Evolutionary conservation across 176 grass and related monocot species (phyloP).

Genomic region (Guadua angustifolia): DNA sequence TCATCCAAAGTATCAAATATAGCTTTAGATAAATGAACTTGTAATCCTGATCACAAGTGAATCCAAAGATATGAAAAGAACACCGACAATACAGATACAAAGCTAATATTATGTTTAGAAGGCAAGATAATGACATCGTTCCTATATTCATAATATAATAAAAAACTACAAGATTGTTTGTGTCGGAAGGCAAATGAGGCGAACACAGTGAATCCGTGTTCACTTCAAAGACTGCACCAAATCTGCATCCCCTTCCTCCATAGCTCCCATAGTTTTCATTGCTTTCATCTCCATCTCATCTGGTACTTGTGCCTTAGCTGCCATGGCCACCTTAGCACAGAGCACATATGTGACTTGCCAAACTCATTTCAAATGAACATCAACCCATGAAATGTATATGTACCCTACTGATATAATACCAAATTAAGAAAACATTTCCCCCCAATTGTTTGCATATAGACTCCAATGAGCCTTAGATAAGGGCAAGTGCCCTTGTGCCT

Average conservation of each 20-base stretch:
- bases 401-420: background rate
- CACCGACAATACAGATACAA: background rate
- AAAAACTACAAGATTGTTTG: constrained; percentile 8
- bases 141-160: background rate
- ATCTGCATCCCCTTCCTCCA: constrained; percentile 93
- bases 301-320: constrained; percentile 59
- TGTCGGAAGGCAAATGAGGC: constrained; percentile 26
- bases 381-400: constrained; percentile 26
- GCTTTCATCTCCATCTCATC: constrained; percentile 90
- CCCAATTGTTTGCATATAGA: background rate
- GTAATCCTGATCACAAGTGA: constrained; percentile 6
- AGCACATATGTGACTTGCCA: constrained; percentile 5
- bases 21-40: constrained; percentile 22
- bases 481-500: background rate
- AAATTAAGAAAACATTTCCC: background rate
- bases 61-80: background rate
- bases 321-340: constrained; percentile 59
- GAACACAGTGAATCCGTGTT: constrained; percentile 92
- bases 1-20: constrained; percentile 18
- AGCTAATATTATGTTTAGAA: constrained; percentile 22
- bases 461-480: no score
- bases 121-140: background rate
- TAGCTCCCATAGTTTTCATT: constrained; percentile 92
- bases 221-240: constrained; percentile 87
- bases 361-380: constrained; percentile 33